Base-by-base conservation (phyloP, 2,329 filamentous ascomycete species). In the Coniochaeta sp. region DNA sequence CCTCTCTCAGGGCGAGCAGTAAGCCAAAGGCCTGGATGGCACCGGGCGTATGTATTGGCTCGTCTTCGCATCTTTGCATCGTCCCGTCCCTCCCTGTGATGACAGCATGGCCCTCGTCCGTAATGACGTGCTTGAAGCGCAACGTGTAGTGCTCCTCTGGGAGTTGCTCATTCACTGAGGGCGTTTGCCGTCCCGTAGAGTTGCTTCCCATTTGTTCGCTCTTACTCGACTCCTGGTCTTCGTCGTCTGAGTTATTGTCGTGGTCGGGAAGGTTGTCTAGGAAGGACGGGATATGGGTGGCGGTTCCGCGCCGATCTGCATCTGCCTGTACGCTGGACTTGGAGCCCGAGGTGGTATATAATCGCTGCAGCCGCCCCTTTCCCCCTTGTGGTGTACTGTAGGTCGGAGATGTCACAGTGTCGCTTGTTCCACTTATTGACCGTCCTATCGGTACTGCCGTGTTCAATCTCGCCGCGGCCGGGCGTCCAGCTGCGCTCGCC, bases 41-140 rank as follows among this genome's bases (percentile, higher is more conserved):
- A 30, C 90, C 90, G 1, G 91, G 91, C 1, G 90, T 86, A 57
- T 92, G 89, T 24, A 96, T 95, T 0, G 91, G 90, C 61, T 96
- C 91, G 61, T 96, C 91, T 66, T 96, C 91, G 62, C 91, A 96
- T 50, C 83, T 79, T 63, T 95, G 87, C 42, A 94, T 70, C 1
- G 77, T 81, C 2, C 83, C 85, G 50, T 89, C 83, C 51, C 86
- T 78, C 6, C 90, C 90, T 1, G 89, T 94, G 51, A 95, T 88
- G 27, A 95, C 80, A 24, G 86, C 83, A 68, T 96, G 89, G 0
- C 90, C 90, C 14, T 83, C 86, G 2, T 87, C 82, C 0, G 87
- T 91, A 24, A 86, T 72, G 4, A 87, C 74, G 62, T 96, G 89
- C 58, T 85, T 87, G 68, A 95, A 95, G 2, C 90, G 84, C 22